phyloP scores from a whole-genome alignment of 164 flowering plant species.

The Protea cynaroides region DNA sequence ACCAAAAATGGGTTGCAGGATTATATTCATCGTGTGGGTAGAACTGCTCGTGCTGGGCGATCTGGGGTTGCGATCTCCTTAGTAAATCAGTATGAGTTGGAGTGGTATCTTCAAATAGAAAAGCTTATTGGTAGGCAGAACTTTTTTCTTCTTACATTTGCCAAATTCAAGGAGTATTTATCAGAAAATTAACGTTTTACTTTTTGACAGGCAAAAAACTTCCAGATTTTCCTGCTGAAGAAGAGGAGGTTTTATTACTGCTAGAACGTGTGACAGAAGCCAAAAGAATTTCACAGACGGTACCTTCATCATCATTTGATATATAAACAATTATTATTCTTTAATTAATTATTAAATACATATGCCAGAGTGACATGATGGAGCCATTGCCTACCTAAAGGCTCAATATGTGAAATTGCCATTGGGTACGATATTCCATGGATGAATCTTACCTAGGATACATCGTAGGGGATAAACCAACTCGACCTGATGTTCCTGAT shows the following conservation, averaged over 20 bases:
- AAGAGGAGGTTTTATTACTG: constrained; percentile 64
- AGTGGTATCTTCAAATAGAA: constrained; percentile 84
- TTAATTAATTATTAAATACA: neutral
- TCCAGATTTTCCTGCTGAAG: constrained; percentile 49
- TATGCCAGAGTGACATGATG: neutral
- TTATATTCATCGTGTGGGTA: constrained; percentile 92
- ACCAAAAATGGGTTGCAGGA: constrained; percentile 43
- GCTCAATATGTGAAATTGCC: neutral
- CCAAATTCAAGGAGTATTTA: neutral
- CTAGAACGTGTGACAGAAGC: constrained; percentile 73
- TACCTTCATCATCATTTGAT: constrained; percentile 15
- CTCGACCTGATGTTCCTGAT: too few species aligned
- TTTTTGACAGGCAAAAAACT: constrained; percentile 59
- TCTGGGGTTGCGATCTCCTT: constrained; percentile 89
- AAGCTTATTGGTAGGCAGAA: constrained; percentile 50
- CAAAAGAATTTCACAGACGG: constrained; percentile 62
- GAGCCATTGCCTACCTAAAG: neutral
- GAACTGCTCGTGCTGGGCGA: constrained; percentile 98
- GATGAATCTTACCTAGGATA: neutral
- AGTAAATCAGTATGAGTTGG: constrained; percentile 85
- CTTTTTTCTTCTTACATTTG: neutral
- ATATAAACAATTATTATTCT: neutral
- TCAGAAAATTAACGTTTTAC: neutral
- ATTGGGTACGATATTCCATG: neutral
- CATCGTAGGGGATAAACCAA: too few species aligned